Percentiles rank a stretch among this genome's conserved stretches.
Conservation (phyloP, 164 flowering plant species). For the Echeveria elegans region DNA sequence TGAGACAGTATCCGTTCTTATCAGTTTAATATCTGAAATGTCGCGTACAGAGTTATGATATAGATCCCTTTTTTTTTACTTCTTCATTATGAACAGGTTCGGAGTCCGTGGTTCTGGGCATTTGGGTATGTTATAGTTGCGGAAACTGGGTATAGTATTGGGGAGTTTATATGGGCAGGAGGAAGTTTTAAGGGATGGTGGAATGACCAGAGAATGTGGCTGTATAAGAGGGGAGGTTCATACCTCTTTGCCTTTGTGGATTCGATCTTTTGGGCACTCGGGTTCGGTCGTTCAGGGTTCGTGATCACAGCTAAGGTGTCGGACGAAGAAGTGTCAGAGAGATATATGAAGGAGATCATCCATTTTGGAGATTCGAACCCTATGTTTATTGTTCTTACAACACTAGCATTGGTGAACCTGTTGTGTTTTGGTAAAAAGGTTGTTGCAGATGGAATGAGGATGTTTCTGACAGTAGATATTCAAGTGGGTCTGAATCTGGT, state of each 20-base stretch:
- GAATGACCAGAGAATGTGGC: constrained; percentile 43
- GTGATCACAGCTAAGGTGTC: constrained; percentile 33
- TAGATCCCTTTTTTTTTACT: too few relatives aligned
- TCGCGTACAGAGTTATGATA: background rate
- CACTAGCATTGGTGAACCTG: constrained; percentile 29
- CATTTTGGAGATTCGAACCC: constrained; percentile 35
- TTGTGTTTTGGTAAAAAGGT: constrained; percentile 12
- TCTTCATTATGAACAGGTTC: constrained; percentile 8
- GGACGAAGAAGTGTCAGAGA: constrained; percentile 28
- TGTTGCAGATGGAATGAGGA: background rate
- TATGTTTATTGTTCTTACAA: constrained; percentile 24
- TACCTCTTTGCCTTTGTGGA: constrained; percentile 33
- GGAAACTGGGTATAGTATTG: constrained; percentile 10
- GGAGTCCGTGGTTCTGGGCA: constrained; percentile 23
- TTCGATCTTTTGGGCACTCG: constrained; percentile 19
- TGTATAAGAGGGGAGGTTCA: constrained; percentile 30
- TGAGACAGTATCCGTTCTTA: background rate
- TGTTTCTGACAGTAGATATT: constrained; percentile 18
- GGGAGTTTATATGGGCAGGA: constrained; percentile 13
- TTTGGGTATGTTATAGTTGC: constrained; percentile 19
- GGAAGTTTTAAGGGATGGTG: constrained; percentile 34
- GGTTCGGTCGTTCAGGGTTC: constrained; percentile 34
- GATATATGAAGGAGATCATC: constrained; percentile 39
- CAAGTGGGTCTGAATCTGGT: constrained; percentile 39
- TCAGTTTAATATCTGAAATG: background rate